Conservation (phyloP, 176 grass and related monocot species). For the Luzula sylvatica region DNA sequence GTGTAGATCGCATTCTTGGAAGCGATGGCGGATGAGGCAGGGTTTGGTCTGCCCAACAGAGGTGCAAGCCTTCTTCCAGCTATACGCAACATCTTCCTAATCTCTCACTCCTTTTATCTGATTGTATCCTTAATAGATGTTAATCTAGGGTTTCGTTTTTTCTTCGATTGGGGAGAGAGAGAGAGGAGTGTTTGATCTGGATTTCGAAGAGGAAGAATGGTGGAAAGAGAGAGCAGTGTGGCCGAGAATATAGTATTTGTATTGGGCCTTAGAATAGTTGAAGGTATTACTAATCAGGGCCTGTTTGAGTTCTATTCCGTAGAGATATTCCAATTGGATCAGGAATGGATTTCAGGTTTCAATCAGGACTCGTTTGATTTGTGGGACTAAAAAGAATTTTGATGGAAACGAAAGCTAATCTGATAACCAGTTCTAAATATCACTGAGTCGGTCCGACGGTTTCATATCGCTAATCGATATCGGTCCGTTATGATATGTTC, state of each 20-base stretch:
- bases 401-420: no score
- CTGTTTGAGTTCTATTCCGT: no score
- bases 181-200: not conserved
- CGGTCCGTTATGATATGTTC: no score
- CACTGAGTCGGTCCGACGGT: no score
- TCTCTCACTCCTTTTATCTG: not conserved
- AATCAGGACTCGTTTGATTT: no score
- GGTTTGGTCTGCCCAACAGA: constrained; percentile 11
- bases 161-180: constrained; percentile 9
- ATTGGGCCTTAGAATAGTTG: no score
- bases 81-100: constrained; percentile 5
- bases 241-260: constrained; percentile 9
- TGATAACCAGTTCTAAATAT: no score
- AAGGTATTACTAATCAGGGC: no score
- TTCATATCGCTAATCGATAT: no score
- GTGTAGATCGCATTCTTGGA: constrained; percentile 22
- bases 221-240: constrained; percentile 1
- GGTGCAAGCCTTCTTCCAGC: constrained; percentile 24
- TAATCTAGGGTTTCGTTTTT: constrained; percentile 10
- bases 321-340: no score
- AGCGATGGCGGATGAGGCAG: constrained; percentile 11
- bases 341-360: no score
- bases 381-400: no score
- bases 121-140: not conserved
- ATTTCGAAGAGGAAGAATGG: constrained; percentile 6